A percentile compares a stretch with the other conserved stretches of the same genome.
Conservation (phyloP, 352 stramenopile genomes). For the Phytophthora sp. region DNA sequence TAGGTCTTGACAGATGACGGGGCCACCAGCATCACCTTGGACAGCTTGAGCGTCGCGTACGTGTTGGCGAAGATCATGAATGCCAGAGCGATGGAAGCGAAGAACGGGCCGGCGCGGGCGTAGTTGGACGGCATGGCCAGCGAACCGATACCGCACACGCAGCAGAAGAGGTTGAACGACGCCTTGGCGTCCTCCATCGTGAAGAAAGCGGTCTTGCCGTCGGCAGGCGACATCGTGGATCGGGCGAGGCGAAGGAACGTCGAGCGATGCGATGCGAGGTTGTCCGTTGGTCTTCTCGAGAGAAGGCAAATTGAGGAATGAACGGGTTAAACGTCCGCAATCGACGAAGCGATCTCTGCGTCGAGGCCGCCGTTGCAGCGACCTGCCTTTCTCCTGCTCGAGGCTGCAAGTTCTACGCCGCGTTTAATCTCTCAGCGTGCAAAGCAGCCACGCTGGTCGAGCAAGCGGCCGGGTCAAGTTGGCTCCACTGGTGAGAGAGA, state of each 20-base stretch:
- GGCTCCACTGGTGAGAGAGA: not conserved
- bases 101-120: not conserved
- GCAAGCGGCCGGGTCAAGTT: not conserved
- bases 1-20: conserved; percentile 39
- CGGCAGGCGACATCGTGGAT: conserved; percentile 11
- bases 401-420: too few species aligned
- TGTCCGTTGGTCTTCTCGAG: conserved; percentile 6
- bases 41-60: conserved; percentile 40
- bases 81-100: conserved; percentile 9
- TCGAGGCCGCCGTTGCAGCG: not conserved
- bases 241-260: not conserved
- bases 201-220: conserved; percentile 14
- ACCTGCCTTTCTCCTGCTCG: not conserved
- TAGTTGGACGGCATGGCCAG: not conserved
- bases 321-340: not conserved
- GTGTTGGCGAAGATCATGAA: conserved; percentile 56
- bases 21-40: conserved; percentile 43
- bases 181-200: not conserved
- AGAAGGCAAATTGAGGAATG: conserved; percentile 20
- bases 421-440: not conserved
- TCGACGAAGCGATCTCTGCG: not conserved
- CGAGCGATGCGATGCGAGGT: not conserved
- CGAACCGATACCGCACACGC: not conserved
- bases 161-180: not conserved
- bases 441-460: not conserved